phyloP scores from a whole-genome alignment of 2,329 filamentous ascomycete species.

The Diaporthe sp. region DNA sequence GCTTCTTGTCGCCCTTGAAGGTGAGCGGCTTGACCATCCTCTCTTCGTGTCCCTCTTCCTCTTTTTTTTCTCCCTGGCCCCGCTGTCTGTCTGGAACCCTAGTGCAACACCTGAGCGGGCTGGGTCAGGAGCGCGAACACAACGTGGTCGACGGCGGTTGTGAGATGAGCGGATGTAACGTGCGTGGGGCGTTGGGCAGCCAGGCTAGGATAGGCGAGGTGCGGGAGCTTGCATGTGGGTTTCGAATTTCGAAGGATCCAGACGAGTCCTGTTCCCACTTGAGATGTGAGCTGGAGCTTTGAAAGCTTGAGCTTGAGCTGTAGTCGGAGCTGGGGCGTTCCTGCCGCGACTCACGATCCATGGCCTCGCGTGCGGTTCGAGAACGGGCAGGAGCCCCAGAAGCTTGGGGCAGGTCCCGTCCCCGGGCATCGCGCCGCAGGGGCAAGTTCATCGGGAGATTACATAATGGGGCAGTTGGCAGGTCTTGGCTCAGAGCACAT shows the following conservation, averaged over 20 bases:
- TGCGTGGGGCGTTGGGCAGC: slow-evolving; percentile 41
- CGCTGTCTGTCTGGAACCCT: slow-evolving; percentile 5
- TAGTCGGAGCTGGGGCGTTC: background rate
- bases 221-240: slow-evolving; percentile 35
- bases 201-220: slow-evolving; percentile 34
- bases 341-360: slow-evolving; percentile 27
- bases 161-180: slow-evolving; percentile 34
- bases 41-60: slow-evolving; percentile 24
- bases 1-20: slow-evolving; percentile 98
- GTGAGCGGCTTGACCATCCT: slow-evolving; percentile 88
- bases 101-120: slow-evolving; percentile 18
- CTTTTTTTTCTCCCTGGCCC: background rate
- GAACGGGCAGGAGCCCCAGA: slow-evolving; percentile 8
- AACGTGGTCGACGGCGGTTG: slow-evolving; percentile 26
- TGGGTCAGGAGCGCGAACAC: slow-evolving; percentile 9
- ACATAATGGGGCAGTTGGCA: slow-evolving; percentile 24
- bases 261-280: slow-evolving; percentile 17
- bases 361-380: slow-evolving; percentile 17
- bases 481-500: background rate
- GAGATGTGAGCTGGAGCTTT: background rate
- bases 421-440: background rate
- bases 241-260: slow-evolving; percentile 31
- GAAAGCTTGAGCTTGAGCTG: background rate
- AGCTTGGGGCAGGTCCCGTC: slow-evolving; percentile 14
- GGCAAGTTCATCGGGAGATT: slow-evolving; percentile 12